Evolutionary conservation across 2,329 filamentous ascomycete genomes (phyloP), one percentile per base, ranked within the genome.

Genomic region (Aspergillus ochraceus): DNA sequence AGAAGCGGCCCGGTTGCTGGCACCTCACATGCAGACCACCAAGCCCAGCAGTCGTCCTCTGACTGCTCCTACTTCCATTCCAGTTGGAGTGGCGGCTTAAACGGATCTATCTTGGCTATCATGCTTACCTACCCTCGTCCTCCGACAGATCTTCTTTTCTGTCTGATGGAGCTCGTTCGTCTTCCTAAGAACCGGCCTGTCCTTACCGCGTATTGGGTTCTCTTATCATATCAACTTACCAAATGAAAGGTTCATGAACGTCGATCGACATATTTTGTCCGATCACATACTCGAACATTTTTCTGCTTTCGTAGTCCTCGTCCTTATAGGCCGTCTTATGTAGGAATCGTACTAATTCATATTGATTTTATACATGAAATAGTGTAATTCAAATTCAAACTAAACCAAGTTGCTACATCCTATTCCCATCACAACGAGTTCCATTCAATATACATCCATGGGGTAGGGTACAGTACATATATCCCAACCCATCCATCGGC

Each of bases 71-170:
- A 47, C 55, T 49, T 65, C 68, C 11, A 64, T 67, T 45, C 65
- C 71, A 4, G 61, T 74, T 20, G 70, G 69, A 22, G 71, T 71
- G 42, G 68, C 68, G 39, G 72, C 69, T 24, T 76, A 73, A 58
- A 32, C 57, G 59, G 54, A 17, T 29, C 49, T 19, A n/a, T 24
- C n/a, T 55, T 49, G 39, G n/a, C 22, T 26, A 45, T 55, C 39
- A 36, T 30, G 39, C 57, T 57, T 51, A n/a, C 19, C 11, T 11
- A 10, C 30, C 30, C 11, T 32, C 9, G 9, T 12, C 11, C 30
- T 39, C 4, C 14, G 14, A 17, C 12, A 9, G 30, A 3, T 32
- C 12, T 54, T 4, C 39, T 54, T n/a, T 36, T 39, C 51, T 52
- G 47, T 46, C 45, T 24, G 14, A 24, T 17, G 32, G 32, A 12